These are phyloP conservation scores for Scedosporium apiospermum DNA, from an alignment of 2,329 filamentous ascomycete species.

Conservation along the genomic window DNA sequence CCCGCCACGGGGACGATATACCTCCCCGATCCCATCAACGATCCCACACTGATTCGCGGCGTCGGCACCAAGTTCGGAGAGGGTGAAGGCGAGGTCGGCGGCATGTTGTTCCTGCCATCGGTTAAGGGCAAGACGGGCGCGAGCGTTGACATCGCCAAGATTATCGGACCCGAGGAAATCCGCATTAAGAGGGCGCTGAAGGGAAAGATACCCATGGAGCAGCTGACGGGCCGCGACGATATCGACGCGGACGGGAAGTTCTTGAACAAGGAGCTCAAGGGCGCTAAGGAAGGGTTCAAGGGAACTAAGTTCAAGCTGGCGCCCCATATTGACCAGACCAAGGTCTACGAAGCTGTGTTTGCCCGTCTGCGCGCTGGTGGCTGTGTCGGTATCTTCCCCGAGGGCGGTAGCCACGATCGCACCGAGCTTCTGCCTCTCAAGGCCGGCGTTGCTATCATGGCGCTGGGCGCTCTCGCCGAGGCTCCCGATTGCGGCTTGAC, in stretches of 20 bases:
- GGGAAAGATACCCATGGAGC: constrained; percentile 61
- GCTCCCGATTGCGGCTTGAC: constrained; percentile 81
- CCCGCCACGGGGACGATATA: constrained; percentile 73
- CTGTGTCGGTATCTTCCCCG: constrained; percentile 93
- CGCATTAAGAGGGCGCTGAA: constrained; percentile 82
- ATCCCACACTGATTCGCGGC: constrained; percentile 72
- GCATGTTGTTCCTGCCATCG: constrained; percentile 78
- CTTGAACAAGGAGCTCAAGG: constrained; percentile 42
- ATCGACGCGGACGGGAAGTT: constrained; percentile 58
- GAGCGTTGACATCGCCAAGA: constrained; percentile 75
- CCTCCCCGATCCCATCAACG: constrained; percentile 75
- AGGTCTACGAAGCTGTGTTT: constrained; percentile 91
- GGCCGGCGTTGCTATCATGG: constrained; percentile 97
- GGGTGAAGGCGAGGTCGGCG: constrained; percentile 61
- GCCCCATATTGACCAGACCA: constrained; percentile 86
- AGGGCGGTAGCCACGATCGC: constrained; percentile 91
- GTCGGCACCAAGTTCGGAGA: constrained; percentile 75
- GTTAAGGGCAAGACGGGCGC: constrained; percentile 68
- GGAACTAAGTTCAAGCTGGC: constrained; percentile 81
- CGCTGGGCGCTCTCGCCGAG: constrained; percentile 76
- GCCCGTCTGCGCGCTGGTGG: constrained; percentile 70
- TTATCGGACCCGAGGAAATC: constrained; percentile 71
- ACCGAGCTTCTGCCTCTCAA: constrained; percentile 87
- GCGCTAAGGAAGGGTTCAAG: constrained; percentile 51
- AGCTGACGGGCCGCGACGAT: constrained; percentile 74